Evolutionary conservation across 2,329 filamentous ascomycete species (phyloP).

Genomic region (Hysterium pulicare): DNA sequence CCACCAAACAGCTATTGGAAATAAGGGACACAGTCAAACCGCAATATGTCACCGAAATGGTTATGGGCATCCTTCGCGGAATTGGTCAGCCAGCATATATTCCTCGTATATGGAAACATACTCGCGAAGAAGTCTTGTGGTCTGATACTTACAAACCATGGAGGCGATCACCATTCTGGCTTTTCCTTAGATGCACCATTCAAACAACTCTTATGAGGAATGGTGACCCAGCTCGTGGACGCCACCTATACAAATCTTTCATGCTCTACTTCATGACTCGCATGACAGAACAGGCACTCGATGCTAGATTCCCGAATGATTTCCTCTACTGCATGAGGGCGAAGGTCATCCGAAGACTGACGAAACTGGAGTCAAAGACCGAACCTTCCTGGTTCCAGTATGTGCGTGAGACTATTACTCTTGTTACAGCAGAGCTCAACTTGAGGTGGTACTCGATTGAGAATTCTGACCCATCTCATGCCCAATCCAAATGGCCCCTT

Average conservation of each 20-base stretch:
- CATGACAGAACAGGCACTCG: constrained; percentile 29
- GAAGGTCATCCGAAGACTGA: constrained; percentile 16
- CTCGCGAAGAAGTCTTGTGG: constrained; percentile 52
- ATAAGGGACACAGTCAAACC: constrained; percentile 50
- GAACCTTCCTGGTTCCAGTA: not conserved
- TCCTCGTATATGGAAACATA: constrained; percentile 44
- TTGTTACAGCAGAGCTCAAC: not conserved
- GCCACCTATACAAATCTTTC: constrained; percentile 48
- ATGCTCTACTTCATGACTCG: constrained; percentile 47
- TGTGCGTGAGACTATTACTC: not conserved
- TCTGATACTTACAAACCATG: constrained; percentile 36
- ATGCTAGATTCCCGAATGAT: not conserved
- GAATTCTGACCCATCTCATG: not conserved
- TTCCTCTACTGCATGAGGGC: constrained; percentile 13
- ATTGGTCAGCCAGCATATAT: constrained; percentile 25
- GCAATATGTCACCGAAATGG: constrained; percentile 51
- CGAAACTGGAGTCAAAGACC: not conserved
- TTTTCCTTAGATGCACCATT: constrained; percentile 49
- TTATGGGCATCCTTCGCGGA: constrained; percentile 44
- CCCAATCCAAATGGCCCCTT: not conserved
- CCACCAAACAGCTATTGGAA: constrained; percentile 37
- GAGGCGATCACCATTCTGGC: constrained; percentile 51
- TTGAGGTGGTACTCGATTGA: not conserved
- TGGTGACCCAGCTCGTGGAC: not conserved
- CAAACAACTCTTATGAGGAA: constrained; percentile 27